phyloP scores from a whole-genome alignment of 73 alveolate species.

The Symbiodinium pilosum region DNA sequence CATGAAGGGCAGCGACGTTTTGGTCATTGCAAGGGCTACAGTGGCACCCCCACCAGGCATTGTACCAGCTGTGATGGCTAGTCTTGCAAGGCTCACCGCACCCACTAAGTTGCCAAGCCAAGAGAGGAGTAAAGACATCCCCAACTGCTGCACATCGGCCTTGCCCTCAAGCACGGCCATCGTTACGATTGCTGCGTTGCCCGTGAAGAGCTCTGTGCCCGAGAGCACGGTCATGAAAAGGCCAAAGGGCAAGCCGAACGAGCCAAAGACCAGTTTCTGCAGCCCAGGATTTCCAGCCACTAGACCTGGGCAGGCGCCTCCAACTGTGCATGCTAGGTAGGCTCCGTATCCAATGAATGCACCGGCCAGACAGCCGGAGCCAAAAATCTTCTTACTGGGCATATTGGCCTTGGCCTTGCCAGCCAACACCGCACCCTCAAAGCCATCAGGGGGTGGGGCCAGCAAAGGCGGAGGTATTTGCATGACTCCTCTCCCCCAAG shows the following conservation, averaged over 20 bases:
- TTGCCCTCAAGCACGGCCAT: conserved; percentile 48
- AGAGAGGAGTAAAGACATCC: conserved; percentile 43
- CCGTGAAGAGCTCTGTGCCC: conserved; percentile 88
- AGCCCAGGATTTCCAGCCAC: conserved; percentile 31
- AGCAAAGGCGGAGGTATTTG: conserved; percentile 41
- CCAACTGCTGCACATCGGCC: conserved; percentile 15
- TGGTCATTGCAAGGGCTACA: conserved; percentile 39
- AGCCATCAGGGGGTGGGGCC: conserved; percentile 88
- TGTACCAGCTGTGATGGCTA: conserved; percentile 52
- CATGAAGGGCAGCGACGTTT: conserved; percentile 40
- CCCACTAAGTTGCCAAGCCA: conserved; percentile 84
- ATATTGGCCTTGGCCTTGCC: conserved; percentile 50
- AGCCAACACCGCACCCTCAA: conserved; percentile 55
- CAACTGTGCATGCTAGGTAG: conserved; percentile 83
- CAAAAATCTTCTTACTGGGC: conserved; percentile 25
- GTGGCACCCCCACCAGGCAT: conserved; percentile 82
- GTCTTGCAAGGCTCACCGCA: conserved; percentile 37
- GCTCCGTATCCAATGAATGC: conserved; percentile 87
- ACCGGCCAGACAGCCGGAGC: conserved; percentile 50
- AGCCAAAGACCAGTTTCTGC: conserved; percentile 71
- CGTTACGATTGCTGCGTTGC: conserved; percentile 76
- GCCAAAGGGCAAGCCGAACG: conserved; percentile 89
- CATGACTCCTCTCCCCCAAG: background rate
- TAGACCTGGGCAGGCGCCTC: conserved; percentile 37
- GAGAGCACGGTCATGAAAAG: conserved; percentile 59